A percentile compares a stretch with the other conserved stretches of the same genome.
Evolutionary conservation across 352 stramenopile genomes (phyloP).

Genomic region (Aphanomyces invadans): DNA sequence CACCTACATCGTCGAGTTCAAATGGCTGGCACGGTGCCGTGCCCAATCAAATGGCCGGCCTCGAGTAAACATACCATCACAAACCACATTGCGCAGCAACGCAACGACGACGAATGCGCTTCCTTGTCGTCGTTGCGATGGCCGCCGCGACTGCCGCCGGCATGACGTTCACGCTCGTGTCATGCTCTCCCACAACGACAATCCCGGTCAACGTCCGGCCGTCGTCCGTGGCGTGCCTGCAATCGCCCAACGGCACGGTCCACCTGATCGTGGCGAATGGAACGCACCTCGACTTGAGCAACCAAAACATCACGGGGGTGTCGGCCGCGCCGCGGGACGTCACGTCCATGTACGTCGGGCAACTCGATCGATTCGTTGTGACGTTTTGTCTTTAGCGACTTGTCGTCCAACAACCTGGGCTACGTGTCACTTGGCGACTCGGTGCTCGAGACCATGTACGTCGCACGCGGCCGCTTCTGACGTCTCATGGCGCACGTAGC

Average conservation of each 20-base stretch:
- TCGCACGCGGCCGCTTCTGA: background rate
- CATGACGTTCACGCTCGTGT: background rate
- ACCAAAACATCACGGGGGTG: background rate
- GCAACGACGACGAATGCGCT: background rate
- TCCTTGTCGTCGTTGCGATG: background rate
- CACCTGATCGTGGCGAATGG: background rate
- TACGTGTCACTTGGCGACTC: background rate
- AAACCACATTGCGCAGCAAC: too few species aligned
- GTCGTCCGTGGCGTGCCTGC: background rate
- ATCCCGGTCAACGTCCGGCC: background rate
- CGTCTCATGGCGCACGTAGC: background rate
- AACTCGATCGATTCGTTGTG: background rate
- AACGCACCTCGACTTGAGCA: background rate
- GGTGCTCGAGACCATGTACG: slow-evolving; percentile 1
- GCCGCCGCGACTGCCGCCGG: background rate
- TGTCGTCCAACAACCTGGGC: background rate
- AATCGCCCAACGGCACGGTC: background rate
- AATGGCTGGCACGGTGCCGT: too few species aligned
- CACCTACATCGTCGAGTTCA: too few species aligned
- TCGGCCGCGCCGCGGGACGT: background rate
- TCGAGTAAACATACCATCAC: too few species aligned
- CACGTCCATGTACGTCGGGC: background rate
- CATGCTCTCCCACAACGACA: background rate
- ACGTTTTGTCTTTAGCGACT: background rate
- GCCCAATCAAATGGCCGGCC: too few species aligned